Evolutionary conservation across 768 basidiomycete species (phyloP).

Genomic region (Lactarius pseudohatsudake): DNA sequence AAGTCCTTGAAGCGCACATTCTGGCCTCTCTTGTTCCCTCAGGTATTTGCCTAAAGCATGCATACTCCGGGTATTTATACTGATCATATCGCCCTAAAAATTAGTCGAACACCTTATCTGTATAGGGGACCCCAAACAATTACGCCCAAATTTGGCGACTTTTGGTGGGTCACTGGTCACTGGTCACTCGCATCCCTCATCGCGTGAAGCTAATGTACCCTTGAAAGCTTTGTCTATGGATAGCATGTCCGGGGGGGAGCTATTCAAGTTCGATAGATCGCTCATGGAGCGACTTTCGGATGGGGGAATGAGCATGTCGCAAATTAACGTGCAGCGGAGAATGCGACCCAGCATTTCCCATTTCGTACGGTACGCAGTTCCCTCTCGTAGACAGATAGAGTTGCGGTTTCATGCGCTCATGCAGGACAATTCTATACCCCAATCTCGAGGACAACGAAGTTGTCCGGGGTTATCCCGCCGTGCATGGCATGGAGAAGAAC

Average conservation of each 20-base stretch:
- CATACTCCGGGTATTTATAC: neutral
- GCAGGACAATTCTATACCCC: slow-evolving; percentile 61
- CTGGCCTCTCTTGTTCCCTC: slow-evolving; percentile 58
- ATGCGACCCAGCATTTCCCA: slow-evolving; percentile 73
- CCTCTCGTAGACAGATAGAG: neutral
- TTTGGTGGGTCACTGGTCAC: slow-evolving; percentile 45
- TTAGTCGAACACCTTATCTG: slow-evolving; percentile 67
- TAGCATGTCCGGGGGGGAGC: slow-evolving; percentile 48
- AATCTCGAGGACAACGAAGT: slow-evolving; percentile 55
- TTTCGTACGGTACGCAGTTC: slow-evolving; percentile 49
- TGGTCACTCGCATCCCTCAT: neutral
- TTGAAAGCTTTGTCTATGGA: slow-evolving; percentile 65
- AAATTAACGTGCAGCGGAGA: slow-evolving; percentile 67
- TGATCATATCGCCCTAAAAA: neutral
- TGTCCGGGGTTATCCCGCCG: slow-evolving; percentile 51
- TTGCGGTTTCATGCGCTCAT: neutral
- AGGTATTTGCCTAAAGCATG: slow-evolving; percentile 13
- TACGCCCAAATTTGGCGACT: slow-evolving; percentile 66
- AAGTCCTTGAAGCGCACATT: slow-evolving; percentile 78
- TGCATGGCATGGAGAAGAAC: slow-evolving; percentile 62
- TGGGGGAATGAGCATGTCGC: slow-evolving; percentile 62
- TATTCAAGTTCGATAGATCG: slow-evolving; percentile 65
- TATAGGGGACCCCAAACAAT: slow-evolving; percentile 79
- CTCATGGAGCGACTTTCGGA: slow-evolving; percentile 71
- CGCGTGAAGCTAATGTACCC: slow-evolving; percentile 1